Percentiles rank a stretch among this genome's conserved stretches.
These are phyloP conservation scores for Phytophthora podocarpi DNA, from an alignment of 352 stramenopile species.

Conservation along the genomic window DNA sequence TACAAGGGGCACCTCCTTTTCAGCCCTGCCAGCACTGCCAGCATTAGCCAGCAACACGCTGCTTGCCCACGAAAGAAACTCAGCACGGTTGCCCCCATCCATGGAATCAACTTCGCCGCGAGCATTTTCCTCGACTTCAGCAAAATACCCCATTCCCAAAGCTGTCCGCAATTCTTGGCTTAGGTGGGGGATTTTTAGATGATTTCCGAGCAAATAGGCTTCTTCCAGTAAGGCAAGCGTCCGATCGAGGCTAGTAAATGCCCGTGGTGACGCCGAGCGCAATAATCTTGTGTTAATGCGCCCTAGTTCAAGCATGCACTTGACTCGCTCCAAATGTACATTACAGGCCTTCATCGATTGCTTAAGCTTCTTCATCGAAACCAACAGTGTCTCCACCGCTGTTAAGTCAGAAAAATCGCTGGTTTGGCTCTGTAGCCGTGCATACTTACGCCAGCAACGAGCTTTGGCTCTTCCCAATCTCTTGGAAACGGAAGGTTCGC, in stretches of 20 bases:
- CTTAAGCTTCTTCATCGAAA: constrained; percentile 54
- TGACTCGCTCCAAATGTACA: constrained; percentile 51
- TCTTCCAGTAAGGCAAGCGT: constrained; percentile 50
- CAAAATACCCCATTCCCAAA: constrained; percentile 56
- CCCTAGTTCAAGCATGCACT: constrained; percentile 55
- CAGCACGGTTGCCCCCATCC: background rate
- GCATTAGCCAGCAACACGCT: constrained; percentile 45
- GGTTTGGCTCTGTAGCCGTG: constrained; percentile 35
- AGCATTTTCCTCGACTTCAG: constrained; percentile 31
- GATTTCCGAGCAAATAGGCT: constrained; percentile 43
- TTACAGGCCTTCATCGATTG: constrained; percentile 41
- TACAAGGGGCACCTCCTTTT: background rate
- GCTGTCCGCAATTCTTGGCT: constrained; percentile 48
- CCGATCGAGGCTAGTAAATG: constrained; percentile 41
- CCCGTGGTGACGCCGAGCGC: constrained; percentile 36
- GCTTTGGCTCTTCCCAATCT: constrained; percentile 21
- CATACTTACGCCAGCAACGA: constrained; percentile 61
- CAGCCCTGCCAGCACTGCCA: constrained; percentile 19
- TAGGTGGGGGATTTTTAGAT: constrained; percentile 51
- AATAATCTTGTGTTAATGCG: constrained; percentile 46
- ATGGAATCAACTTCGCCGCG: constrained; percentile 1
- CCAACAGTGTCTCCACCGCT: constrained; percentile 42
- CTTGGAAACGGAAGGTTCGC: constrained; percentile 5
- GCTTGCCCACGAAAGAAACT: constrained; percentile 48
- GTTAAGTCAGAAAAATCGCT: constrained; percentile 25